These are phyloP conservation scores for Cichorium intybus DNA, from an alignment of 140 eudicot genomes.

Conservation along the genomic window DNA sequence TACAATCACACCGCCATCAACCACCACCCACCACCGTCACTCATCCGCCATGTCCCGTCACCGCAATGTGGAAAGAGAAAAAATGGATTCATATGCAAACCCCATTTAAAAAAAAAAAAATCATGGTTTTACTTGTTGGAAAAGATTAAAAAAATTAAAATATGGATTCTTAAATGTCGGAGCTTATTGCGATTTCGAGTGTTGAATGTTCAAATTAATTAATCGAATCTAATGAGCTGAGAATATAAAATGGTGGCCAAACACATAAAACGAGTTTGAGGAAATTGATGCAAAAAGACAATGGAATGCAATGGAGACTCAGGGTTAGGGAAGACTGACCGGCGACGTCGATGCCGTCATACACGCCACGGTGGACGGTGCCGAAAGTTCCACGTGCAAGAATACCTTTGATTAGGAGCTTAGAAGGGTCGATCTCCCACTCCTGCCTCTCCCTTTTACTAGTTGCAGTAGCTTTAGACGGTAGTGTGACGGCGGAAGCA, in stretches of 20 bases:
- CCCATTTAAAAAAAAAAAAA: not conserved
- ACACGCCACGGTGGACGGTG: slow-evolving; percentile 92
- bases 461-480: not conserved
- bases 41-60: slow-evolving; percentile 13
- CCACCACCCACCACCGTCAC: slow-evolving; percentile 23
- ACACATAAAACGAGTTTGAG: not conserved
- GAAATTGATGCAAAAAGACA: not conserved
- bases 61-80: slow-evolving; percentile 3
- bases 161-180: slow-evolving; percentile 8
- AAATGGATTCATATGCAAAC: not conserved
- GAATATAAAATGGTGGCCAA: not conserved
- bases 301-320: slow-evolving; percentile 13
- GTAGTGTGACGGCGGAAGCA: slow-evolving; percentile 22
- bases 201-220: not conserved
- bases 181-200: not conserved
- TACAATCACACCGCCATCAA: slow-evolving; percentile 16
- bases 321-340: slow-evolving; percentile 41
- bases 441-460: slow-evolving; percentile 49
- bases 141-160: not conserved
- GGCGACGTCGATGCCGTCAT: slow-evolving; percentile 90
- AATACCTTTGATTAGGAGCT: slow-evolving; percentile 66
- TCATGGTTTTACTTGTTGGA: not conserved
- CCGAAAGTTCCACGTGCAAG: slow-evolving; percentile 98
- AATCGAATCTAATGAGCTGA: not conserved
- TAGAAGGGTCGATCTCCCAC: slow-evolving; percentile 95